Base-by-base conservation (phyloP, 352 stramenopile species). In the Pythium phragmiticola region DNA sequence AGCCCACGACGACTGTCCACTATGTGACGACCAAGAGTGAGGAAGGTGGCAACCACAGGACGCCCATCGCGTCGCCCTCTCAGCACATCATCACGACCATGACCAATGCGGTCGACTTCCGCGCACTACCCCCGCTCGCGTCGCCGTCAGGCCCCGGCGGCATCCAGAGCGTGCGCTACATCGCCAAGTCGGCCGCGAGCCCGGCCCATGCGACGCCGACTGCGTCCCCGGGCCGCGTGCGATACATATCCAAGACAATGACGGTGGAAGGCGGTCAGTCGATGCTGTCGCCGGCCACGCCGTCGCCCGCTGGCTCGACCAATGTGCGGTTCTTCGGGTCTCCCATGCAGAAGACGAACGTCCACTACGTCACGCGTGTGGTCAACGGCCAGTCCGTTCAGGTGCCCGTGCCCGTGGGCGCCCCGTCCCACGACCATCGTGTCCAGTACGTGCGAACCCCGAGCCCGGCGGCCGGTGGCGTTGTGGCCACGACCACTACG, bases 351-450 rank as follows among this genome's bases (percentile, higher is more conserved):
- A n/a, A 28, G 4, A 34, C 57, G 21, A 51, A 57, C 21, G 57
- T 63, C 13, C 57, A 63, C 57, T 57, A 54, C 21, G 57, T 63
- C 30, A 63, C 57, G 21, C 57, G 57, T 42, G 36, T 63, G 19
- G 37, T 63, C 19, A 63, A 63, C 36, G 57, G 57, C 46, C 57
- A 63, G 57, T 55, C 49, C 17, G 57, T 63, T 21, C 57, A 63
- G 16, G 57, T 63, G 47, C 57, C 57, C 12, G 41, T 63, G 34
- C 57, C 57, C 1, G 57, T 42, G 11, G 57, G 57, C 36, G 57
- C 21, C 12, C 57, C 57, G 6, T 34, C 39, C 4, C 47, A 60
- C 53, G 53, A 63, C 46, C 57, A 63, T 19, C 49, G 49, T 36
- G 57, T 63, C 8, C 57, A 63, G 11, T 63, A 63, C 47, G 49